Conservation (phyloP, 2,329 filamentous ascomycete genomes). For the Magnaporthiopsis incrustans region DNA sequence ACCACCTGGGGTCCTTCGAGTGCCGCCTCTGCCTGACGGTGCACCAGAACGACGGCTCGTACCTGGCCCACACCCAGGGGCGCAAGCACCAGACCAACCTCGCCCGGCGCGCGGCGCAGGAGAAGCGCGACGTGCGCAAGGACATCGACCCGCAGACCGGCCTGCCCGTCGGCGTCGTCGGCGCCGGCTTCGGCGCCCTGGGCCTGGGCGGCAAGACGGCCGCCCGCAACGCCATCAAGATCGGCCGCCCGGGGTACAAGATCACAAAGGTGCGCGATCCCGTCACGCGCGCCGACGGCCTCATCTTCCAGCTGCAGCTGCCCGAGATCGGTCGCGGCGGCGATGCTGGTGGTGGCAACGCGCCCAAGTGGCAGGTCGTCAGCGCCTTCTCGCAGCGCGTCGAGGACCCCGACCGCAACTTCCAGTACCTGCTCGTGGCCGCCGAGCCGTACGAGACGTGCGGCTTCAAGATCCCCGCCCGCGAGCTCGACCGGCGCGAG, state of each 20-base stretch:
- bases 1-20: constrained; percentile 96
- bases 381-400: constrained; percentile 94
- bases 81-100: constrained; percentile 99
- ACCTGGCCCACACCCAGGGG: constrained; percentile 96
- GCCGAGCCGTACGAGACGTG: constrained; percentile 98
- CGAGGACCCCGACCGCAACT: constrained; percentile 89
- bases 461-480: constrained; percentile 88
- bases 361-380: constrained; percentile 90
- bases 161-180: constrained; percentile 67
- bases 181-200: constrained; percentile 51
- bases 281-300: constrained; percentile 75
- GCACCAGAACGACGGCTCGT: constrained; percentile 98
- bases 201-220: constrained; percentile 50
- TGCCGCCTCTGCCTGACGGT: constrained; percentile 95
- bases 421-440: constrained; percentile 89
- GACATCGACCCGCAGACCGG: constrained; percentile 61
- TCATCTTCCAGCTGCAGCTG: constrained; percentile 95
- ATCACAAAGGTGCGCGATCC: constrained; percentile 94
- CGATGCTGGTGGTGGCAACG: constrained; percentile 10
- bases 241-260: constrained; percentile 92
- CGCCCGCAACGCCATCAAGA: constrained; percentile 90
- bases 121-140: constrained; percentile 76
- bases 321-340: constrained; percentile 76
- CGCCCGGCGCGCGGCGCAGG: constrained; percentile 87
- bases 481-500: constrained; percentile 84